These are phyloP conservation scores for Clitocybe nebularis DNA, from an alignment of 1,284 basidiomycete genomes.

Conservation along the genomic window DNA sequence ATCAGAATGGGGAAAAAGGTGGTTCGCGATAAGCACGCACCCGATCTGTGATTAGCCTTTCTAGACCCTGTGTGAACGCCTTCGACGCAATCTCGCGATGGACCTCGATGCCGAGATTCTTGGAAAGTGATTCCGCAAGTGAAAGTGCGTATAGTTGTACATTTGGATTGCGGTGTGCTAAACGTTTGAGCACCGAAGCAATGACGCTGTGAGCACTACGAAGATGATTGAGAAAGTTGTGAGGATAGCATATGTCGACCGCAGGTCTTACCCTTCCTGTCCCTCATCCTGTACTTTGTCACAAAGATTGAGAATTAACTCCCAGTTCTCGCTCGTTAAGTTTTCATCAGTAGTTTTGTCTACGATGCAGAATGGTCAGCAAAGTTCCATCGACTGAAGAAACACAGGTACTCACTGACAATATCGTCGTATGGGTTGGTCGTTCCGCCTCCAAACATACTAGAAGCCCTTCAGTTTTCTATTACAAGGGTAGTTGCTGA, in stretches of 20 bases:
- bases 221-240: conserved; percentile 12
- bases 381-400: background rate
- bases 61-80: conserved; percentile 87
- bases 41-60: conserved; percentile 84
- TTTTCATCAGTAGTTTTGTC: conserved; percentile 95
- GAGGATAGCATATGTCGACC: conserved; percentile 6
- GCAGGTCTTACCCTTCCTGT: conserved; percentile 61
- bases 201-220: conserved; percentile 83
- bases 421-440: conserved; percentile 91
- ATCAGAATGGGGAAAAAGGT: conserved; percentile 1
- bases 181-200: conserved; percentile 82
- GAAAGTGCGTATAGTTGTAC: conserved; percentile 95
- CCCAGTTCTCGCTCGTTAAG: conserved; percentile 94
- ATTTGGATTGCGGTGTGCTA: conserved; percentile 92
- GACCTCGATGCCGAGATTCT: conserved; percentile 84
- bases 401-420: conserved; percentile 59
- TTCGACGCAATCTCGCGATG: conserved; percentile 87
- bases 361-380: conserved; percentile 27
- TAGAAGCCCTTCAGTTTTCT: conserved; percentile 6
- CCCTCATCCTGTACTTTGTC: conserved; percentile 94
- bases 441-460: conserved; percentile 65
- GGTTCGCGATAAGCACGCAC: conserved; percentile 40
- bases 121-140: conserved; percentile 82
- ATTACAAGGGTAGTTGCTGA: background rate
- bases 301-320: conserved; percentile 90